Evolutionary conservation across 371 early-diverging fungal genomes (phyloP).

Genomic region (Edhazardia aedis): DNA sequence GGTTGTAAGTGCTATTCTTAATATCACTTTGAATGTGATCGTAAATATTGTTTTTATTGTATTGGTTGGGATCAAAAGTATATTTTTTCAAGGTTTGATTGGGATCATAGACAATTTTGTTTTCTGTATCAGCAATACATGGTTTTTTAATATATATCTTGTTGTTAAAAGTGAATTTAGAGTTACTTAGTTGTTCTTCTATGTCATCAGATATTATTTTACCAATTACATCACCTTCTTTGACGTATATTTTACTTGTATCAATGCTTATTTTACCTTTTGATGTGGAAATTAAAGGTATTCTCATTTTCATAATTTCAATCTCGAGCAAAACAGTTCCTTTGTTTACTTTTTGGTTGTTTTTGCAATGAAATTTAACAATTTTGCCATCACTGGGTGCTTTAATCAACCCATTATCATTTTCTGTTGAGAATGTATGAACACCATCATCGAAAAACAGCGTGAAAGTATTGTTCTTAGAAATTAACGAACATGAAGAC

Average conservation of each 20-base stretch:
- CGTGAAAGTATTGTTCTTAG: slow-evolving; percentile 64
- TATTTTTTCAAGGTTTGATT: too few relatives aligned
- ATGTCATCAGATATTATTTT: background rate
- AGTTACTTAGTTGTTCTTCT: background rate
- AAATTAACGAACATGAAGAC: slow-evolving; percentile 65
- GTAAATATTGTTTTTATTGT: too few relatives aligned
- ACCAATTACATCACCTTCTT: slow-evolving; percentile 64
- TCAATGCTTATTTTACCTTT: slow-evolving; percentile 41
- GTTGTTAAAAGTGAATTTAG: too few relatives aligned
- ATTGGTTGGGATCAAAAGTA: too few relatives aligned
- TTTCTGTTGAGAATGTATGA: slow-evolving; percentile 68
- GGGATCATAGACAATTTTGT: too few relatives aligned
- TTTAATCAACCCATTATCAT: slow-evolving; percentile 72
- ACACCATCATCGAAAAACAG: slow-evolving; percentile 70
- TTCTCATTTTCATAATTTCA: slow-evolving; percentile 98
- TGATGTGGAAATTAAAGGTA: slow-evolving; percentile 53
- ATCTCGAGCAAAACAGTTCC: slow-evolving; percentile 83
- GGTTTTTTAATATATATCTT: too few relatives aligned
- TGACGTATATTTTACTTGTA: slow-evolving; percentile 15
- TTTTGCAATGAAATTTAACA: slow-evolving; percentile 63
- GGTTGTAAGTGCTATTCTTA: too few relatives aligned
- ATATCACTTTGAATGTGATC: too few relatives aligned
- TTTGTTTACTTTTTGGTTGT: slow-evolving; percentile 62
- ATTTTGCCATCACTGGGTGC: slow-evolving; percentile 84
- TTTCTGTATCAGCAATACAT: too few relatives aligned